Percentiles rank a stretch among this genome's conserved stretches.
Evolutionary conservation across 2,329 filamentous ascomycete genomes (phyloP).

Genomic region (Microsporum ferrugineum): DNA sequence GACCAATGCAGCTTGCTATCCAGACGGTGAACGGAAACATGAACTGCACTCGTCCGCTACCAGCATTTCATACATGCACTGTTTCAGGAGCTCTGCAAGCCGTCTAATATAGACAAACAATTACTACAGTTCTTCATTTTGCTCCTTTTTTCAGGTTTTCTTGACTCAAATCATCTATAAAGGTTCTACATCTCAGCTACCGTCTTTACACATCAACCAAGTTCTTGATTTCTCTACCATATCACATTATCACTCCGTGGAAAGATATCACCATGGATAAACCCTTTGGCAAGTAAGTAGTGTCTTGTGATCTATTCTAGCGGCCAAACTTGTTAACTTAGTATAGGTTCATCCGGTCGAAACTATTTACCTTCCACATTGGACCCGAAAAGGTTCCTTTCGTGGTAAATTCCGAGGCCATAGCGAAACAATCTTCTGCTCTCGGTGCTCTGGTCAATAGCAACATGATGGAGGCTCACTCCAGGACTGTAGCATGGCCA

Average conservation of each 20-base stretch:
- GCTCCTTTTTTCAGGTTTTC: no score
- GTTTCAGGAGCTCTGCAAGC: neutral
- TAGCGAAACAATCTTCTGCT: neutral
- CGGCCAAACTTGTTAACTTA: neutral
- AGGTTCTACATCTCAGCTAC: neutral
- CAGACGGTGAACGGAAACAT: neutral
- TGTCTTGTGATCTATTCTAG: no score
- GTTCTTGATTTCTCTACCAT: neutral
- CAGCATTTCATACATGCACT: neutral
- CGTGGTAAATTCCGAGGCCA: neutral
- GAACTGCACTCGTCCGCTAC: neutral
- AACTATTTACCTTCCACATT: neutral
- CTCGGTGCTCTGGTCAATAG: neutral
- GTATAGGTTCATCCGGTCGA: neutral
- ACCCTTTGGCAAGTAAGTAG: neutral
- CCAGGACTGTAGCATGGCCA: neutral
- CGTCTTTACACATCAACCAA: neutral
- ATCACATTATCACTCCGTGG: no score
- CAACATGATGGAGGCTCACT: neutral
- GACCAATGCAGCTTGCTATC: neutral
- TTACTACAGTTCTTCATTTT: no score
- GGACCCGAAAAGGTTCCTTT: neutral
- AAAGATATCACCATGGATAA: neutral
- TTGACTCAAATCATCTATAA: neutral
- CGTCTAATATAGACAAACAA: neutral